Conservation (phyloP, 768 basidiomycete species). For the Gymnopilus junonius region DNA sequence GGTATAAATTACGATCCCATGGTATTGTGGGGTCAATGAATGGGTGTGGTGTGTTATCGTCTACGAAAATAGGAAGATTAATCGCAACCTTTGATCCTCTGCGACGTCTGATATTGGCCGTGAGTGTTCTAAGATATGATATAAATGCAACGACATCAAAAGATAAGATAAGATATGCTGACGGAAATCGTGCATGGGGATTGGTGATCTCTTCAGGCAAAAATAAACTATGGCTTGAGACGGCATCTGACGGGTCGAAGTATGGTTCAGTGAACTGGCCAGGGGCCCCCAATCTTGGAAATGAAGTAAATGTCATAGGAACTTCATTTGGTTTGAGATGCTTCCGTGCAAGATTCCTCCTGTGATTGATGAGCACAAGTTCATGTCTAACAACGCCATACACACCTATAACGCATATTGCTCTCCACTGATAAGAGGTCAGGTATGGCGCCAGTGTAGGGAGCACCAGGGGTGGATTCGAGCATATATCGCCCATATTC, state of each 20-base stretch:
- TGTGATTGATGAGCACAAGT: conserved; percentile 29
- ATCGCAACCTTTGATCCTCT: conserved; percentile 95
- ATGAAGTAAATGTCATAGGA: conserved; percentile 94
- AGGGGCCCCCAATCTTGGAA: conserved; percentile 86
- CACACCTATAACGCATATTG: conserved; percentile 92
- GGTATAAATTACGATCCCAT: conserved; percentile 80
- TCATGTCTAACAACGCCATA: not conserved
- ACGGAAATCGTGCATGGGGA: conserved; percentile 98
- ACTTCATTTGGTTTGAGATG: conserved; percentile 86
- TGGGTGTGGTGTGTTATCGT: conserved; percentile 83
- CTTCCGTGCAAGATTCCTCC: conserved; percentile 82
- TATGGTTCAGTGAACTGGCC: conserved; percentile 94
- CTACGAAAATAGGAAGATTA: conserved; percentile 92
- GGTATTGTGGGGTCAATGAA: conserved; percentile 95
- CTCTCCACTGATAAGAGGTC: conserved; percentile 90
- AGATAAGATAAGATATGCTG: conserved; percentile 39
- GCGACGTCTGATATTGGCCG: conserved; percentile 91
- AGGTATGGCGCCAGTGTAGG: conserved; percentile 86
- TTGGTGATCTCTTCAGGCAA: conserved; percentile 96
- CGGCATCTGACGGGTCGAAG: conserved; percentile 71
- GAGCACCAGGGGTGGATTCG: conserved; percentile 95
- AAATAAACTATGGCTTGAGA: conserved; percentile 93
- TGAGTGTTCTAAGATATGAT: conserved; percentile 74
- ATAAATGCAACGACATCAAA: conserved; percentile 2
- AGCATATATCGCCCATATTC: conserved; percentile 99